A percentile compares a stretch with the other conserved stretches of the same genome.
Conservation (phyloP, 768 basidiomycete genomes). For the Candolleomyces eurysporus region DNA sequence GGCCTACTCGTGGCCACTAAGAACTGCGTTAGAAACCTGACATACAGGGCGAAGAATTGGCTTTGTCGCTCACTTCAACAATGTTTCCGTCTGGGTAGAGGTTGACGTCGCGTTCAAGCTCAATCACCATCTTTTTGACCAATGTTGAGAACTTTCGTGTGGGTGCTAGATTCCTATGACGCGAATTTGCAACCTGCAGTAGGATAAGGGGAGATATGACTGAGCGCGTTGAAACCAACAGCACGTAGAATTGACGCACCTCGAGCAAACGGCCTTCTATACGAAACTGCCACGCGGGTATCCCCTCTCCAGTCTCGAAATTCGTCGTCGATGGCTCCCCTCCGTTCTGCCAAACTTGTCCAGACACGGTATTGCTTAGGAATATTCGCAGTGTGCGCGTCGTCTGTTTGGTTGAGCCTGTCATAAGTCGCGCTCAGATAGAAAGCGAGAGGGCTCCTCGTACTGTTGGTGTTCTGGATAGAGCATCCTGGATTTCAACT, state of each 20-base stretch:
- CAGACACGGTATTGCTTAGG: conserved; percentile 82
- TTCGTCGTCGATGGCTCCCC: conserved; percentile 44
- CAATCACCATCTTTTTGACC: conserved; percentile 80
- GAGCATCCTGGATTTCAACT: conserved; percentile 88
- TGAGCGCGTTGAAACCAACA: neutral
- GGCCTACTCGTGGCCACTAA: conserved; percentile 64
- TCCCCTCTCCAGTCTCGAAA: conserved; percentile 83
- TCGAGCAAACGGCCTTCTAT: conserved; percentile 87
- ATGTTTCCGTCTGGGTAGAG: conserved; percentile 85
- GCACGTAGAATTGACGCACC: conserved; percentile 35
- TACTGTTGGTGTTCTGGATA: conserved; percentile 71
- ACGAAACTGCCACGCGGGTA: conserved; percentile 86
- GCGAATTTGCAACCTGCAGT: conserved; percentile 54
- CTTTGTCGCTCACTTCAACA: conserved; percentile 63
- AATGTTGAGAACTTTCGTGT: conserved; percentile 83
- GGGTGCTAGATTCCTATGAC: conserved; percentile 58
- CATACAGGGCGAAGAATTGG: neutral
- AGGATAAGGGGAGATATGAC: conserved; percentile 3
- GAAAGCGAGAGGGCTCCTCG: conserved; percentile 14
- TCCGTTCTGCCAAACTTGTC: conserved; percentile 80
- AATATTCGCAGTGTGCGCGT: conserved; percentile 84
- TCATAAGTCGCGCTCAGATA: neutral
- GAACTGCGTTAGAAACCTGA: neutral
- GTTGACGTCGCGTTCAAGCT: conserved; percentile 81
- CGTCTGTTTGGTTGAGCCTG: conserved; percentile 43